Percentiles rank a stretch among this genome's conserved stretches.
Evolutionary conservation across 768 basidiomycete species (phyloP).

Genomic region (Phallus indusiatus): DNA sequence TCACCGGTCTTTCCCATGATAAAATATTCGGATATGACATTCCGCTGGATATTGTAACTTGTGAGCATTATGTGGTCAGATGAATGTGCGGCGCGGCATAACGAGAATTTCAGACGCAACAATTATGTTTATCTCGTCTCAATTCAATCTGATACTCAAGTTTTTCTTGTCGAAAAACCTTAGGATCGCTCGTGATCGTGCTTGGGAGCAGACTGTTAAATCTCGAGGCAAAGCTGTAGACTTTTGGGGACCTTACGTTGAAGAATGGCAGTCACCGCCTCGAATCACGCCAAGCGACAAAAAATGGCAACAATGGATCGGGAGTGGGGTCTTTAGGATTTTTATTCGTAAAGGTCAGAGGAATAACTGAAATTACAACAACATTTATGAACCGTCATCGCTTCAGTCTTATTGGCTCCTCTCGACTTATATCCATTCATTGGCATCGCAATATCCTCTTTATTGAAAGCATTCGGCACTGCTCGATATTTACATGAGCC

Average conservation of each 20-base stretch:
- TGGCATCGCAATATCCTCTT: slow-evolving; percentile 52
- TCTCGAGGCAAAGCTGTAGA: slow-evolving; percentile 75
- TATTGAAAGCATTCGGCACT: slow-evolving; percentile 58
- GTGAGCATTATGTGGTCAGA: slow-evolving; percentile 28
- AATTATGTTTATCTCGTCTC: slow-evolving; percentile 60
- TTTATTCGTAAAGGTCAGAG: slow-evolving; percentile 35
- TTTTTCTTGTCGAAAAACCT: slow-evolving; percentile 85
- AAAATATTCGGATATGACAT: slow-evolving; percentile 54
- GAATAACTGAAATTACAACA: background rate
- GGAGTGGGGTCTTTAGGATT: slow-evolving; percentile 31
- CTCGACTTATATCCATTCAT: slow-evolving; percentile 61
- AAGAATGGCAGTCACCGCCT: slow-evolving; percentile 65
- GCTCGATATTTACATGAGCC: slow-evolving; percentile 59
- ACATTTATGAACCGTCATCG: background rate
- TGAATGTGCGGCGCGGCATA: slow-evolving; percentile 3
- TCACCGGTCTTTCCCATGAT: slow-evolving; percentile 53
- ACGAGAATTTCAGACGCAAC: slow-evolving; percentile 51
- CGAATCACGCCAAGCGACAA: slow-evolving; percentile 17
- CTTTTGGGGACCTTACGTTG: slow-evolving; percentile 79
- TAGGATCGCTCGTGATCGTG: slow-evolving; percentile 65
- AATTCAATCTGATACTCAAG: slow-evolving; percentile 63
- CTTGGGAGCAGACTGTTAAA: slow-evolving; percentile 72
- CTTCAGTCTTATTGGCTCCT: slow-evolving; percentile 49
- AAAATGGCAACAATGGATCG: slow-evolving; percentile 25
- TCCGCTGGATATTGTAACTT: slow-evolving; percentile 64